These are phyloP conservation scores for Pulveroboletus sp. DNA, from an alignment of 768 basidiomycete species.

Conservation along the genomic window DNA sequence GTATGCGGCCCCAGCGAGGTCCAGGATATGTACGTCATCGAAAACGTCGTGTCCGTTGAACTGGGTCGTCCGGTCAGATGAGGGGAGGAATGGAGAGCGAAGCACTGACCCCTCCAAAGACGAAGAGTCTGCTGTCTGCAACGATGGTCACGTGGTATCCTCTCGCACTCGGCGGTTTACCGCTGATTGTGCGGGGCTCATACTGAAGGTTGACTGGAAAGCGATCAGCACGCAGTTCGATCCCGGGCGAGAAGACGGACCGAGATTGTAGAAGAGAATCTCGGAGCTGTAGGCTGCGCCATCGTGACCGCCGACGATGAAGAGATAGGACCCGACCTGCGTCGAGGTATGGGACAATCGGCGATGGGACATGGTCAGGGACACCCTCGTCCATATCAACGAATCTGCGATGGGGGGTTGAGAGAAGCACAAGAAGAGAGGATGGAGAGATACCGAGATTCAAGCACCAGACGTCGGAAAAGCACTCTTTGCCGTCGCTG, in stretches of 20 bases:
- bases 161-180: conserved; percentile 65
- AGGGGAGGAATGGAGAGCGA: background rate
- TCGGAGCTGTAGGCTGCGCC: conserved; percentile 70
- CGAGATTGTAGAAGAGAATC: conserved; percentile 81
- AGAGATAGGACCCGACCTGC: conserved; percentile 88
- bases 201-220: conserved; percentile 75
- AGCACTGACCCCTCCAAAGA: conserved; percentile 66
- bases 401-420: conserved; percentile 25
- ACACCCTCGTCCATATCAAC: conserved; percentile 27
- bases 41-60: conserved; percentile 80
- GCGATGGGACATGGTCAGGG: conserved; percentile 36
- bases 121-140: conserved; percentile 79
- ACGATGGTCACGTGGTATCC: conserved; percentile 84
- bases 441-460: conserved; percentile 67
- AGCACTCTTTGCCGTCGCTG: conserved; percentile 85
- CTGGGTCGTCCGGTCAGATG: conserved; percentile 16
- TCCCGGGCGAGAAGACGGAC: conserved; percentile 39
- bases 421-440: background rate
- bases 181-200: conserved; percentile 65
- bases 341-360: conserved; percentile 84
- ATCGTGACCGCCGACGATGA: conserved; percentile 87
- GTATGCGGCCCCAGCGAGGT: conserved; percentile 84
- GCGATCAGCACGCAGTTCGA: background rate
- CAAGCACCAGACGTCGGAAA: conserved; percentile 83
- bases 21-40: conserved; percentile 82